Conservation (phyloP, 345 rosid species). For the thale cress (Arabidopsis thaliana) region DNA sequence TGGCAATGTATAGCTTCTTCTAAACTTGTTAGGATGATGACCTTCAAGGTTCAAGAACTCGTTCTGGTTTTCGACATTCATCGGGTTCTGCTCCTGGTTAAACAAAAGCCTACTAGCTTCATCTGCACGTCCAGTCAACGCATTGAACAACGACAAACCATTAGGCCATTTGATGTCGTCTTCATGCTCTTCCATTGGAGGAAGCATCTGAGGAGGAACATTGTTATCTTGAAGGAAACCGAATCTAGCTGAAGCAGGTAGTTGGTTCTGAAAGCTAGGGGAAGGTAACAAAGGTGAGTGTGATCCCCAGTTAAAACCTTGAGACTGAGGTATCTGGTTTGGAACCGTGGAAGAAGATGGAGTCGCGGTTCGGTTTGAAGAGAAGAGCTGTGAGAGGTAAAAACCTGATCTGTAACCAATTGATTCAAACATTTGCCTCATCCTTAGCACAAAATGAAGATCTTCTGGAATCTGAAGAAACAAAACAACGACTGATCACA, state of each 20-base stretch:
- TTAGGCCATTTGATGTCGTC: slow-evolving; percentile 92
- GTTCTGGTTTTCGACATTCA: slow-evolving; percentile 51
- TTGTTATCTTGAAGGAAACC: slow-evolving; percentile 68
- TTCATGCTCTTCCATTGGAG: slow-evolving; percentile 75
- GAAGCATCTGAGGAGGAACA: slow-evolving; percentile 75
- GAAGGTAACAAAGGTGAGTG: slow-evolving; percentile 69
- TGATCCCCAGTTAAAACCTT: slow-evolving; percentile 67
- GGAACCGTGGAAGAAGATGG: slow-evolving; percentile 66
- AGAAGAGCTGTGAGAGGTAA: slow-evolving; percentile 90
- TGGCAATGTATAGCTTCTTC: slow-evolving; percentile 75
- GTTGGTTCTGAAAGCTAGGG: slow-evolving; percentile 67
- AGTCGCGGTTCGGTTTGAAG: slow-evolving; percentile 58
- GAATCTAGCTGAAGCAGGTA: slow-evolving; percentile 43
- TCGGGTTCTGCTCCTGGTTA: slow-evolving; percentile 55
- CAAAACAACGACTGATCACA: slow-evolving; percentile 50
- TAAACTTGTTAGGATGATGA: slow-evolving; percentile 71
- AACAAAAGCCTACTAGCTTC: slow-evolving; percentile 71
- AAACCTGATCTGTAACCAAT: slow-evolving; percentile 92
- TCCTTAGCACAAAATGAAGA: slow-evolving; percentile 93
- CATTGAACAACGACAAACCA: slow-evolving; percentile 80
- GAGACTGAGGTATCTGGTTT: slow-evolving; percentile 57
- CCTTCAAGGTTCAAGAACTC: slow-evolving; percentile 79
- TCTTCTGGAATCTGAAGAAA: slow-evolving; percentile 82
- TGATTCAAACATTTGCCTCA: slow-evolving; percentile 95
- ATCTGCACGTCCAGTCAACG: slow-evolving; percentile 72